Evolutionary conservation across 2,329 filamentous ascomycete species (phyloP).

Genomic region (Aureobasidium zeae): DNA sequence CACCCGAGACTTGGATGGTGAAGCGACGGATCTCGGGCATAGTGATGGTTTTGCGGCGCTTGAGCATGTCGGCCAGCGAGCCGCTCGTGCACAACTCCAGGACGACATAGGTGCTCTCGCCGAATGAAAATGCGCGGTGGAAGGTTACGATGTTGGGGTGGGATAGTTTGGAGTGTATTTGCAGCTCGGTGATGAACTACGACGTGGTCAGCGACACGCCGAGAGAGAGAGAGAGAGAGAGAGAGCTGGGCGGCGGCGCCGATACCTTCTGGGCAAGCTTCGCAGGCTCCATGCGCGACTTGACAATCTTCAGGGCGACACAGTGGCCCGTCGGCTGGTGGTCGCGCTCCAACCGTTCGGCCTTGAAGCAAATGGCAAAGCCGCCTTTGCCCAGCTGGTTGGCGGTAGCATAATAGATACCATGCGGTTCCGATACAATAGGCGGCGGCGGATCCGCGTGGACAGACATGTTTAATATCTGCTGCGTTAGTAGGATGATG

Average conservation of each 20-base stretch:
- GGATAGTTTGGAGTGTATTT: slow-evolving; percentile 96
- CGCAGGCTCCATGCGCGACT: slow-evolving; percentile 64
- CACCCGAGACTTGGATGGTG: slow-evolving; percentile 87
- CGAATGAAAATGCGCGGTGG: slow-evolving; percentile 83
- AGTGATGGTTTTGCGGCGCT: slow-evolving; percentile 79
- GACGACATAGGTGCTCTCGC: slow-evolving; percentile 83
- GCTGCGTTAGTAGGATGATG: slow-evolving; percentile 13
- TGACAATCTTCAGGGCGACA: slow-evolving; percentile 74
- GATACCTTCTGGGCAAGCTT: slow-evolving; percentile 76
- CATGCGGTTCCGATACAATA: slow-evolving; percentile 59
- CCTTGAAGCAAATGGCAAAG: slow-evolving; percentile 73
- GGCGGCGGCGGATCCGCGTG: slow-evolving; percentile 43
- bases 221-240: background rate
- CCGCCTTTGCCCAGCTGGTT: slow-evolving; percentile 70
- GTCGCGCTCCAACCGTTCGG: slow-evolving; percentile 49
- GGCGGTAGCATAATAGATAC: slow-evolving; percentile 64
- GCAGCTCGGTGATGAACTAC: slow-evolving; percentile 70
- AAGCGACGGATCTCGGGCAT: slow-evolving; percentile 92
- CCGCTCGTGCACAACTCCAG: slow-evolving; percentile 92
- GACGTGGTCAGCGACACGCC: slow-evolving; percentile 13
- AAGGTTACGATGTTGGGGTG: slow-evolving; percentile 96
- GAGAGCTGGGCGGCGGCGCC: background rate
- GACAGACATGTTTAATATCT: slow-evolving; percentile 29
- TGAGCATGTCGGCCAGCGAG: slow-evolving; percentile 95
- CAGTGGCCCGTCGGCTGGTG: slow-evolving; percentile 53